Conservation (phyloP, 768 basidiomycete genomes). For the Pholiota conissans region DNA sequence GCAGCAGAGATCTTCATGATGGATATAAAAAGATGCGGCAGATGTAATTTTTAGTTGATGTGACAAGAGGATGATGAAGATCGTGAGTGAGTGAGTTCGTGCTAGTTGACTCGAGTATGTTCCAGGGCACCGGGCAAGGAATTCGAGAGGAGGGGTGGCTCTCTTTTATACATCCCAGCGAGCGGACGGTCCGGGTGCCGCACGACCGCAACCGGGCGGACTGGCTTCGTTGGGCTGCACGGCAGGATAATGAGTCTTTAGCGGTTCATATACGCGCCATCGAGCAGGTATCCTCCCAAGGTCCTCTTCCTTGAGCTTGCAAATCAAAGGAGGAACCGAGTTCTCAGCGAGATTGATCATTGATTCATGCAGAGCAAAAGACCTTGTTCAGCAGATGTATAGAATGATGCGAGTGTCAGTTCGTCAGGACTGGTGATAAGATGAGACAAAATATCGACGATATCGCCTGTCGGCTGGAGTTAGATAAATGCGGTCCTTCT, state of each 20-base stretch:
- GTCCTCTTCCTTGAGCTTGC: neutral
- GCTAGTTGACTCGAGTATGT: neutral
- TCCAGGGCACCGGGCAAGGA: neutral
- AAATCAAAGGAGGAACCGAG: neutral
- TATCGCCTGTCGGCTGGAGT: too few species aligned
- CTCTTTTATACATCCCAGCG: too few species aligned
- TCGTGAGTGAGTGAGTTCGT: too few species aligned
- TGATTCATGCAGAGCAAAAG: neutral
- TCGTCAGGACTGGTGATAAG: neutral
- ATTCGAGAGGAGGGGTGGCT: neutral
- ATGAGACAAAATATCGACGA: too few species aligned
- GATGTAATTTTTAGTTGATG: neutral
- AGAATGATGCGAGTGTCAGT: neutral
- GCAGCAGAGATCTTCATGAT: neutral
- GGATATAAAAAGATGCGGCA: neutral
- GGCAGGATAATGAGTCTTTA: too few species aligned
- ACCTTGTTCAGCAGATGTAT: neutral
- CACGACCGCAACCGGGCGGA: too few species aligned
- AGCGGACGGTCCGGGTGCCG: too few species aligned
- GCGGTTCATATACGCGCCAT: neutral
- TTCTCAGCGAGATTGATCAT: neutral
- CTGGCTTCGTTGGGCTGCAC: too few species aligned
- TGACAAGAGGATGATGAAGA: neutral
- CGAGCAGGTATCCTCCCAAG: neutral
- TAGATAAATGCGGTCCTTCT: too few species aligned